phyloP scores from a whole-genome alignment of 176 grass and related monocot species.

The Ensete ventricosum region DNA sequence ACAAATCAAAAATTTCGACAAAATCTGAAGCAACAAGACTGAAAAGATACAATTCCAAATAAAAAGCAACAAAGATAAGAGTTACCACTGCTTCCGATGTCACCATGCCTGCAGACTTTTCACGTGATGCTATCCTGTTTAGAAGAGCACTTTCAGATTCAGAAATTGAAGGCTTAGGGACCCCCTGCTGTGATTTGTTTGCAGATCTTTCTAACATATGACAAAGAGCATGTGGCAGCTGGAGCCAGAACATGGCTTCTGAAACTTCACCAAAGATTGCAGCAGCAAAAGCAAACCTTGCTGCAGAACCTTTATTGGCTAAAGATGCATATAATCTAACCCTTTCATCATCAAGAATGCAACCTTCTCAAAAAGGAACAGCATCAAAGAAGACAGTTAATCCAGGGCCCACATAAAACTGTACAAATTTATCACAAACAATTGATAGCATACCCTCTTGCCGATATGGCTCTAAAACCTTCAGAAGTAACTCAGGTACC shows the following conservation, averaged over 20 bases:
- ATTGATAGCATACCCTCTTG: slow-evolving; percentile 53
- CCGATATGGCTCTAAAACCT: slow-evolving; percentile 90
- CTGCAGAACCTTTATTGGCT: slow-evolving; percentile 59
- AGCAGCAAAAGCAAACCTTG: slow-evolving; percentile 89
- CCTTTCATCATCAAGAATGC: slow-evolving; percentile 96
- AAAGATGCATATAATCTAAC: slow-evolving; percentile 65
- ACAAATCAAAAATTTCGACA: background rate
- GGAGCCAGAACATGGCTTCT: slow-evolving; percentile 91
- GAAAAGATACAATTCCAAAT: background rate
- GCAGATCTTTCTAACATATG: slow-evolving; percentile 69
- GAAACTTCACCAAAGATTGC: slow-evolving; percentile 73
- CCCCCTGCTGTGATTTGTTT: slow-evolving; percentile 43
- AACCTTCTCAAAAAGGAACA: slow-evolving; percentile 44
- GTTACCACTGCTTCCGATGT: slow-evolving; percentile 37
- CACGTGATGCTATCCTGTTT: slow-evolving; percentile 50
- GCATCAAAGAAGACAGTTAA: slow-evolving; percentile 9
- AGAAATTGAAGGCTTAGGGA: slow-evolving; percentile 29
- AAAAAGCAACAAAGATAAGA: background rate
- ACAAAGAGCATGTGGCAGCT: slow-evolving; percentile 68
- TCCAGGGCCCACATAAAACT: slow-evolving; percentile 14
- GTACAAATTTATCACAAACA: background rate
- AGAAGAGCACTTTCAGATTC: slow-evolving; percentile 48
- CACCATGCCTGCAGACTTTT: slow-evolving; percentile 38
- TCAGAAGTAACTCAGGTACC: slow-evolving; percentile 92
- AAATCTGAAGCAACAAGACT: background rate